These are phyloP conservation scores for Epichloe sp. DNA, from an alignment of 2,329 filamentous ascomycete genomes.

Conservation along the genomic window DNA sequence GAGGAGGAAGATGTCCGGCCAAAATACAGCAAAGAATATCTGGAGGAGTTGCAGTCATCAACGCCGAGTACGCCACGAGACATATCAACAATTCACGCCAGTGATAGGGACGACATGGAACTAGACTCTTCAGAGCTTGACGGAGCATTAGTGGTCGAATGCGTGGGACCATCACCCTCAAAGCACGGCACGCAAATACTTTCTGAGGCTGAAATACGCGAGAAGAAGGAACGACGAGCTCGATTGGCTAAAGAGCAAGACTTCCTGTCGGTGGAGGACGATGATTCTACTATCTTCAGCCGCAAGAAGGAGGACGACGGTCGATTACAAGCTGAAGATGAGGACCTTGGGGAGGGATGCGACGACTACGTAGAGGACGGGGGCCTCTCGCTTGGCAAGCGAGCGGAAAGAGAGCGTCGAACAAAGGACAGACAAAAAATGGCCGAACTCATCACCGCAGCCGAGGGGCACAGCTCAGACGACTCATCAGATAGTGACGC, in stretches of 20 bases:
- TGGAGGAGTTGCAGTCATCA: constrained; percentile 73
- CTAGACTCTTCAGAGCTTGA: constrained; percentile 49
- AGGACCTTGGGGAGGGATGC: constrained; percentile 86
- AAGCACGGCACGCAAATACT: constrained; percentile 44
- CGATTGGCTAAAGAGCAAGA: constrained; percentile 59
- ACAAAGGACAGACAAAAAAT: constrained; percentile 61
- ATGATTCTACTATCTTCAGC: constrained; percentile 29
- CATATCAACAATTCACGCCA: constrained; percentile 29
- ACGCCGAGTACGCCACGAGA: constrained; percentile 73
- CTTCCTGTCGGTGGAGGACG: constrained; percentile 50
- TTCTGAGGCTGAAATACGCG: constrained; percentile 71
- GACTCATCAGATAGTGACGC: constrained; percentile 57
- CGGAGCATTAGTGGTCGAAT: constrained; percentile 51
- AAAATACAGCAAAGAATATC: constrained; percentile 73
- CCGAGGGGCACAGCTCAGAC: constrained; percentile 52
- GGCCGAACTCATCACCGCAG: constrained; percentile 68
- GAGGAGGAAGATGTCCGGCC: constrained; percentile 56
- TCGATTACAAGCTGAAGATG: constrained; percentile 70
- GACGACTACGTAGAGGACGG: constrained; percentile 85
- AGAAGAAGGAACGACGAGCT: constrained; percentile 83
- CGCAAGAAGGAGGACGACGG: constrained; percentile 54
- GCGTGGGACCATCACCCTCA: constrained; percentile 17
- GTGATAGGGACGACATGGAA: constrained; percentile 38
- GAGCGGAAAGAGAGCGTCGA: constrained; percentile 61
- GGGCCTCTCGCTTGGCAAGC: constrained; percentile 63